Conservation (phyloP, 2,329 filamentous ascomycete species). For the Cytospora schulzeri region DNA sequence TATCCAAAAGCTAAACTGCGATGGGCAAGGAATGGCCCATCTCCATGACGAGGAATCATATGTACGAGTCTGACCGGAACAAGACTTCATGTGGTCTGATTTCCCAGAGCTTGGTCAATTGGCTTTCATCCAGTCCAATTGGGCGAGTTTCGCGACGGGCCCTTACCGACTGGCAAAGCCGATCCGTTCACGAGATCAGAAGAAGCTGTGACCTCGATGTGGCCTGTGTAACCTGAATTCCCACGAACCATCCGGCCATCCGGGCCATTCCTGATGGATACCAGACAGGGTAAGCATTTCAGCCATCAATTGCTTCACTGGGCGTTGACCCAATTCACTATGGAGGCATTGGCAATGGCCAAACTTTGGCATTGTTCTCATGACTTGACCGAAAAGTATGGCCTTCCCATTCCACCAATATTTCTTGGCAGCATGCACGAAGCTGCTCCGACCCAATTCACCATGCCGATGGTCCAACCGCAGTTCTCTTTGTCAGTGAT, state of each 20-base stretch:
- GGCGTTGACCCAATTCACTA: not conserved
- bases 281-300: not conserved
- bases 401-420: conserved; percentile 1
- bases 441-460: not conserved
- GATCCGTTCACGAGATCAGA: not conserved
- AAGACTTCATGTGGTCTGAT: not conserved
- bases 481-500: conserved; percentile 20
- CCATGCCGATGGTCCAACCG: conserved; percentile 1
- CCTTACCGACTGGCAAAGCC: not conserved
- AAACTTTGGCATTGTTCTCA: not conserved
- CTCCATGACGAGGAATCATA: not conserved
- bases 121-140: not conserved
- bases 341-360: not conserved
- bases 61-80: not conserved
- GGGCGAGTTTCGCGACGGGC: not conserved
- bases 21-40: not conserved
- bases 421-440: not conserved
- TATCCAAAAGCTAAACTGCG: conserved; percentile 1
- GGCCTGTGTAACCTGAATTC: not conserved
- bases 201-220: not conserved
- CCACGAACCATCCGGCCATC: not conserved
- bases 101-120: not conserved
- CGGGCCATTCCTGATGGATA: not conserved
- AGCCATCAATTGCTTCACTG: not conserved
- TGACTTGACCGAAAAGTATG: not conserved